Evolutionary conservation across 2,329 filamentous ascomycete species (phyloP), one percentile per base, ranked within the genome.

Genomic region (Pseudogymnoascus sp.): DNA sequence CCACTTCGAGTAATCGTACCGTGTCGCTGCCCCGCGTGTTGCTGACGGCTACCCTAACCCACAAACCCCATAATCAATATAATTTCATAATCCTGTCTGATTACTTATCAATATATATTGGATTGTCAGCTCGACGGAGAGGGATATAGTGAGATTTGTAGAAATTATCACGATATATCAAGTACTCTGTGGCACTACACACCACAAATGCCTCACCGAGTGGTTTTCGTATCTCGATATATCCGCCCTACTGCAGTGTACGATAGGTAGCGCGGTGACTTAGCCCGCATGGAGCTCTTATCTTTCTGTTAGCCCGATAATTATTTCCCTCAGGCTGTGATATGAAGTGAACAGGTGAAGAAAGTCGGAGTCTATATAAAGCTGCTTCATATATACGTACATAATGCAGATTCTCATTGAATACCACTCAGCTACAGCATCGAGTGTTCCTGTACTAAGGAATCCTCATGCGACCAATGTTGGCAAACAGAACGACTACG

Each of bases 11-110:
- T 16, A 5, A 52, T 4, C 22, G 12, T 49, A 49, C 23, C 42
- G 42, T 11, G 42, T 52, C 42, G 42, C n/a, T 52, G 42, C 42
- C 42, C 42, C 42, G 42, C 42, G 42, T 52, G 42, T 16, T 52
- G 42, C 28, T 52, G 42, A 52, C 42, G 42, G 42, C 42, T 28
- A 52, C 42, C 42, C 42, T 52, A 52, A 52, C 42, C 42, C 42
- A 52, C 42, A 52, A 52, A 16, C 14, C 23, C 42, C 42, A 52
- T n/a, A 52, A 28, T 52, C 23, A 14, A 52, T 52, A 52, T 22
- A 41, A 22, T 41, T 8, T 4, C 8, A 41, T 42, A 19, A 16
- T 28, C 7, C 3, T 16, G 42, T 11, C 14, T 16, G 14, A 28
- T 16, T 52, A 28, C 8, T 30, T 30, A 16, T 11, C 14, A 52